Evolutionary conservation across 2,329 filamentous ascomycete species (phyloP), one percentile per base, ranked within the genome.

Genomic region (Verticillium nonalfalfae): DNA sequence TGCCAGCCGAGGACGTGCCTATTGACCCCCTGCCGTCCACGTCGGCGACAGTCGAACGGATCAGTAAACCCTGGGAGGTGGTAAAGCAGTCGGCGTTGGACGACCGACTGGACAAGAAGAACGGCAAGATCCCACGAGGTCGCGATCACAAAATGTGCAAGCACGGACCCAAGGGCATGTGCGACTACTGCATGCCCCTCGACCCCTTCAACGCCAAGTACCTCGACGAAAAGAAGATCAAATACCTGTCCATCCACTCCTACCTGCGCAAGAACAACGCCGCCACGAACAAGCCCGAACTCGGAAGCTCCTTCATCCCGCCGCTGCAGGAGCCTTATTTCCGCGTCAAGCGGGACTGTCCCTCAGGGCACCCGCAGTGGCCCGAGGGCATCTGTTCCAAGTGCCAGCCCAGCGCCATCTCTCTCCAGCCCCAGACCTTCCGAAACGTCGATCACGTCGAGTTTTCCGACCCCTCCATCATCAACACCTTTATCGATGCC

Each of bases 391-490:
- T 99, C 66, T 99, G 95, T 78, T 96, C 91, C 62, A 99, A 98
- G 74, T 99, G 95, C 69, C 96, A 99, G 72, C 95, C 95, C 7
- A 97, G 94, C 66, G 94, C 95, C 61, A 99, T 99, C 71, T 97
- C 92, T 11, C 79, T 99, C 59, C 93, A 98, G 72, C 92, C 93
- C 5, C 95, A 99, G 74, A 83, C 89, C 21, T 99, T 94, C 74
- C 91, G 95, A 59, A 97, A 95, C 91, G 93, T 99, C 3, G 95
- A 99, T 70, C 95, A 99, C 73, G 95, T 99, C 65, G 96, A 99
- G 75, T 98, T 99, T 72, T 88, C 94, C 1, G 89, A 90, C 1
- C 88, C 92, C 3, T 83, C 87, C 60, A 85, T 98, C 38, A 91
- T 98, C 68, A 91, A 99, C 72, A 86, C 85, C n/a, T 87, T 98